Evolutionary conservation across 2,329 filamentous ascomycete species (phyloP), one percentile per base, ranked within the genome.

Genomic region (Bipolaris zeicola): DNA sequence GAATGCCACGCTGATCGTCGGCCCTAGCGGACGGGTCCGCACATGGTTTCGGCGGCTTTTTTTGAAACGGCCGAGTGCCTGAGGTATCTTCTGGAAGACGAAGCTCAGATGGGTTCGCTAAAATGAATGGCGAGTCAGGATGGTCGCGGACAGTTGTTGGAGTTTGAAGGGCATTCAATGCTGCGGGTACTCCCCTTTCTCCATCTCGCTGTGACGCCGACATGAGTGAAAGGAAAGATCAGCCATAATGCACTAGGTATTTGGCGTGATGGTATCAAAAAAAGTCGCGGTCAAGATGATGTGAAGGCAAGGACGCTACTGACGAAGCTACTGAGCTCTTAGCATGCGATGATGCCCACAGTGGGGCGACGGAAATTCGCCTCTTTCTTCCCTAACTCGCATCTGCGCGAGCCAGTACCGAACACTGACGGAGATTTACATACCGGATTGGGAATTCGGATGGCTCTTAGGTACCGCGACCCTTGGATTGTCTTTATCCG

Each of bases 271-370:
- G 33, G 48, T 42, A 34, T 14, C 42, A 18, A 14, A 28, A 28
- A 45, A 50, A 57, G 28, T 47, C 48, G 45, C 50, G 50, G 43
- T 50, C 50, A 46, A 46, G 34, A 49, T 46, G 45, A 57, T 42
- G 50, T 54, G 55, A 57, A 57, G n/a, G 20, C 48, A 33, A 39
- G 43, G 38, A 31, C 39, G 33, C 37, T 54, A 54, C 33, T 28
- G 42, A 22, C 16, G 26, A 13, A 48, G 46, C 52, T 38, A 52
- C 55, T 57, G 28, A 60, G 50, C 24, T 26, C 24, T 57, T 61
- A 50, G 55, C 49, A 49, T 61, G 61, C 61, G 50, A 44, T 60
- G 59, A 57, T 60, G 59, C 57, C 57, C 59, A 64, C 57, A 39
- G 52, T 50, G 48, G 22, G 45, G 52, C 41, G 41, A 41, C 43